phyloP scores from a whole-genome alignment of 805 yeast genomes.

The Pichia phayaonensis region DNA sequence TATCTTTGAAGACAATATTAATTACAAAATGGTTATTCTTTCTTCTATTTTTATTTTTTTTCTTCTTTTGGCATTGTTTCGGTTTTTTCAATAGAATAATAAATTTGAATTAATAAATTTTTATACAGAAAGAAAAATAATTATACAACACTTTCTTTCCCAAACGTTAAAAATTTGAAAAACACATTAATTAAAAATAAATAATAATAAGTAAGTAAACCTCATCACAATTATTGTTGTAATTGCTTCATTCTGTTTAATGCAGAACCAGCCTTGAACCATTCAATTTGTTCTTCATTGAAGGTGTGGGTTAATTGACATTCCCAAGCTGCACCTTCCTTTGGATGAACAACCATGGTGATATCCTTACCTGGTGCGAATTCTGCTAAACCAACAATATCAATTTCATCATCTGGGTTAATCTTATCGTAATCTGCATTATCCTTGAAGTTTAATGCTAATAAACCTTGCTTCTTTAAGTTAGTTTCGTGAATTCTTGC shows the following conservation, averaged over 20 bases:
- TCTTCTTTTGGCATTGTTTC: too few relatives aligned
- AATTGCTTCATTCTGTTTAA: conserved; percentile 69
- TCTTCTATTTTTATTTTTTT: too few relatives aligned
- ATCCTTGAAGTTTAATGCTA: conserved; percentile 90
- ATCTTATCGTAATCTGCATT: conserved; percentile 91
- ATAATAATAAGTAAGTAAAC: neutral
- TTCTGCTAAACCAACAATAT: conserved; percentile 73
- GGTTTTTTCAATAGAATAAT: neutral
- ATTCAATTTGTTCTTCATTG: conserved; percentile 93
- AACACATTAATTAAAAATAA: conserved; percentile 2
- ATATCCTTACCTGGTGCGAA: conserved; percentile 92
- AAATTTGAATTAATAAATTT: neutral
- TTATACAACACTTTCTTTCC: neutral
- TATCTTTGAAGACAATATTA: too few relatives aligned
- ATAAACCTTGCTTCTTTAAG: conserved; percentile 98
- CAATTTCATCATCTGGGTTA: conserved; percentile 83
- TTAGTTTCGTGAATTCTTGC: conserved; percentile 99
- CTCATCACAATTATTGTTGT: conserved; percentile 8
- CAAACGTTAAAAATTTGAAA: neutral
- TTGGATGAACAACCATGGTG: conserved; percentile 65
- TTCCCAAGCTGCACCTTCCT: conserved; percentile 79
- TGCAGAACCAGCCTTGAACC: conserved; percentile 99
- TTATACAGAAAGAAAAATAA: neutral
- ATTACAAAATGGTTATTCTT: too few relatives aligned
- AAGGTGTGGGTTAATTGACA: conserved; percentile 92